These are phyloP conservation scores for Gaeumannomyces tritici DNA, from an alignment of 2,329 filamentous ascomycete genomes.

Conservation along the genomic window DNA sequence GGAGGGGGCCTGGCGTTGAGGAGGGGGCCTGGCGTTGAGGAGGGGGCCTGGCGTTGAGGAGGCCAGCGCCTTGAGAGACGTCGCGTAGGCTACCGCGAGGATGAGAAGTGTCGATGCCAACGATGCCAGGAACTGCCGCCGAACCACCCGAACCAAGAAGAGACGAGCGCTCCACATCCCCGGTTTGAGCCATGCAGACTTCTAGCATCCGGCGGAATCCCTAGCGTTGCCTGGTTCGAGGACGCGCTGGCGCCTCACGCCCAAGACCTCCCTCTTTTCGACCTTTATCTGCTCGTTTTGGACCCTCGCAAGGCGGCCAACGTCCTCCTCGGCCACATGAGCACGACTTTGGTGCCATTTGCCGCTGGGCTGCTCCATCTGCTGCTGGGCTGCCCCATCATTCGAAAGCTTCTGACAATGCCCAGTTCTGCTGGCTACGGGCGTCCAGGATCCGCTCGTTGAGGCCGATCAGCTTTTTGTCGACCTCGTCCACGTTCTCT, in stretches of 20 bases:
- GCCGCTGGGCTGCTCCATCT: too few relatives aligned
- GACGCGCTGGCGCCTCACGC: neutral
- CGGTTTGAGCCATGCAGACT: neutral
- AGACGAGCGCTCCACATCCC: neutral
- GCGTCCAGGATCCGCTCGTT: neutral
- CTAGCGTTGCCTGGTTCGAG: neutral
- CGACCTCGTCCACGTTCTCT: neutral
- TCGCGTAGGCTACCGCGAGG: conserved; percentile 35
- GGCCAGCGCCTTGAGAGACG: conserved; percentile 38
- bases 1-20: too few relatives aligned
- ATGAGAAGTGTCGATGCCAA: conserved; percentile 46
- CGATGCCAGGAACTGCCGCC: conserved; percentile 35
- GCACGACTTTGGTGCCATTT: too few relatives aligned
- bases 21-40: too few relatives aligned
- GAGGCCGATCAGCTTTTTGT: too few relatives aligned
- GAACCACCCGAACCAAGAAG: neutral
- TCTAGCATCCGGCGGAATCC: neutral
- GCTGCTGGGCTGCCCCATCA: too few relatives aligned
- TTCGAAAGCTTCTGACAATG: neutral
- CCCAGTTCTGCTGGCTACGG: neutral
- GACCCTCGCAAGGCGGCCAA: neutral
- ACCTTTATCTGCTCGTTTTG: neutral
- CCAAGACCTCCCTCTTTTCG: neutral
- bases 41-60: conserved; percentile 41
- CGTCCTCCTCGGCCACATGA: neutral